Percentiles rank a stretch among this genome's conserved stretches.
Evolutionary conservation across 768 basidiomycete species (phyloP).

Genomic region (Grammothele lineata): DNA sequence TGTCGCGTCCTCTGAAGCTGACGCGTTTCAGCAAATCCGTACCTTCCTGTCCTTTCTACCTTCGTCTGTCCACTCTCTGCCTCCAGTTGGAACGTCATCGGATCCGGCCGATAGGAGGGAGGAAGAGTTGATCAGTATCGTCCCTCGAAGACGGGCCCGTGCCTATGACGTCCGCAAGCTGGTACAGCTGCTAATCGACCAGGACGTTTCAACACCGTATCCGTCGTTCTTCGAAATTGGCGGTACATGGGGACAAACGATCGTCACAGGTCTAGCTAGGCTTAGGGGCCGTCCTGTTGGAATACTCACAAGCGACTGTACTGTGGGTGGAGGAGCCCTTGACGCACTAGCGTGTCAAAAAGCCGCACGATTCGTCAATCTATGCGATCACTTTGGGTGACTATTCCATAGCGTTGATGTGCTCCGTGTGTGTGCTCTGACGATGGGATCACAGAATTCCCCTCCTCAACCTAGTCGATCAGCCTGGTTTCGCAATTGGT

Average conservation of each 20-base stretch:
- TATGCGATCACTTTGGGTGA: conserved; percentile 16
- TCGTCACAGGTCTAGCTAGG: conserved; percentile 11
- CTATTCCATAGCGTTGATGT: too few species aligned
- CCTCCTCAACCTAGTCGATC: conserved; percentile 15
- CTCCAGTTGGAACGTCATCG: background rate
- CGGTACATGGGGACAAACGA: conserved; percentile 9
- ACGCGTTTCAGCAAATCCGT: conserved; percentile 13
- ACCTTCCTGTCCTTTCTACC: conserved; percentile 16
- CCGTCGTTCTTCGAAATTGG: conserved; percentile 17
- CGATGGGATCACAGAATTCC: conserved; percentile 5
- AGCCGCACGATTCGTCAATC: conserved; percentile 15
- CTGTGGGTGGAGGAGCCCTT: conserved; percentile 10
- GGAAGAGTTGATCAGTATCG: conserved; percentile 14
- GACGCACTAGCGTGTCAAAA: conserved; percentile 15
- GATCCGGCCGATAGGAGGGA: conserved; percentile 8
- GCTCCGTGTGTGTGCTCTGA: too few species aligned
- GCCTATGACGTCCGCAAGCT: conserved; percentile 13
- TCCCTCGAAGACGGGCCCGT: conserved; percentile 11
- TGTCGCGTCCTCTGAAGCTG: conserved; percentile 9
- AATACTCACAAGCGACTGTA: conserved; percentile 13
- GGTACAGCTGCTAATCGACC: conserved; percentile 8
- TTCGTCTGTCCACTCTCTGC: conserved; percentile 6
- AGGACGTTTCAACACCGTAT: background rate
- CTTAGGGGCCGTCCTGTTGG: conserved; percentile 11
- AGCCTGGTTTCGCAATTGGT: conserved; percentile 16